Evolutionary conservation across 768 basidiomycete species (phyloP).

Genomic region (Hygrocybe punicea): DNA sequence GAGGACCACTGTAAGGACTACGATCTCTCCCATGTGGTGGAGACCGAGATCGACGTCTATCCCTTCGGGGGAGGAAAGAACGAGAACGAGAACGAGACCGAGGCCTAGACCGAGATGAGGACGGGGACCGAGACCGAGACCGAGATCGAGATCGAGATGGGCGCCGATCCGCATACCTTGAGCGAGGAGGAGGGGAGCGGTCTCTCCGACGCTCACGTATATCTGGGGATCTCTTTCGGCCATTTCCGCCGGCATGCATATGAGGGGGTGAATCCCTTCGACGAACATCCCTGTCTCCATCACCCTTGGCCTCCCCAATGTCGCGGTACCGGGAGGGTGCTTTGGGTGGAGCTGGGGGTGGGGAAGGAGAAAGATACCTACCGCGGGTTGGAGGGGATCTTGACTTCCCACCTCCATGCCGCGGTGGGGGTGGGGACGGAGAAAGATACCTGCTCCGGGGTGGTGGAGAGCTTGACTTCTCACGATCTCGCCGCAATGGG

Average conservation of each 20-base stretch:
- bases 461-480: conserved; percentile 10
- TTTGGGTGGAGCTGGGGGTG: conserved; percentile 17
- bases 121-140: conserved; percentile 9
- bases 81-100: conserved; percentile 12
- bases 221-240: neutral
- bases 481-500: conserved; percentile 14
- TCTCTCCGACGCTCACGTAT: neutral
- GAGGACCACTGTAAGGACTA: neutral
- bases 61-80: no score
- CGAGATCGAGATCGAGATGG: neutral
- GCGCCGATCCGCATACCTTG: neutral
- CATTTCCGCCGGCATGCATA: neutral
- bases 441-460: neutral
- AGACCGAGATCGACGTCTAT: conserved; percentile 25
- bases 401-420: conserved; percentile 6
- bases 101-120: conserved; percentile 22
- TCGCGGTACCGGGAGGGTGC: conserved; percentile 2
- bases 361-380: conserved; percentile 13
- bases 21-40: conserved; percentile 12
- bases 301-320: neutral
- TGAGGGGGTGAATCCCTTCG: neutral
- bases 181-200: conserved; percentile 10
- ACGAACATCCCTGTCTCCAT: neutral
- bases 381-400: conserved; percentile 9
- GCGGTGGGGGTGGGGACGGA: conserved; percentile 10